Evolutionary conservation across 1,284 basidiomycete species (phyloP).

Genomic region (Irpex sp.): DNA sequence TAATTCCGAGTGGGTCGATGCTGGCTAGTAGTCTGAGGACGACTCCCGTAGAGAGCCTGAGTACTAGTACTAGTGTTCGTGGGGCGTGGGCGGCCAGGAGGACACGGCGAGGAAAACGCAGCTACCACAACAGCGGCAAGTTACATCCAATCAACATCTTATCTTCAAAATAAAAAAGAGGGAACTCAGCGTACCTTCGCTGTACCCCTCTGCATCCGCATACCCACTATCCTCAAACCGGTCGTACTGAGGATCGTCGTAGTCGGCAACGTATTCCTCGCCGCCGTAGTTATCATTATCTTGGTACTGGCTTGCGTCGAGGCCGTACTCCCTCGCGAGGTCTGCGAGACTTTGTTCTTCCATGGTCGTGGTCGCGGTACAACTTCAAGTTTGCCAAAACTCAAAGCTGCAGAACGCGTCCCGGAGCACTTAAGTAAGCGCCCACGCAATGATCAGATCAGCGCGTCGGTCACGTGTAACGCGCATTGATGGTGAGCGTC

Average conservation of each 20-base stretch:
- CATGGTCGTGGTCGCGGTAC: slow-evolving; percentile 8
- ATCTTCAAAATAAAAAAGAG: neutral
- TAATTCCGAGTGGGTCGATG: too few species aligned
- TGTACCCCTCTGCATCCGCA: slow-evolving; percentile 8
- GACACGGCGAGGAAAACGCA: slow-evolving; percentile 42
- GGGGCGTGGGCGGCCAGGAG: slow-evolving; percentile 20
- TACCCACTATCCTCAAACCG: slow-evolving; percentile 2
- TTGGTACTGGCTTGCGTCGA: slow-evolving; percentile 15
- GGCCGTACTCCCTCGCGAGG: slow-evolving; percentile 17
- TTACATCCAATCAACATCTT: neutral
- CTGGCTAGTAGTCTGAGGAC: too few species aligned
- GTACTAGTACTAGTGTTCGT: too few species aligned
- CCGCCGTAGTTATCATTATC: slow-evolving; percentile 5
- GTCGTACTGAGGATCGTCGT: neutral
- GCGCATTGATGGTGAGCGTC: slow-evolving; percentile 18
- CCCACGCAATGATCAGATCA: neutral
- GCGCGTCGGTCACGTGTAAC: slow-evolving; percentile 13
- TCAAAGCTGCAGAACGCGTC: neutral
- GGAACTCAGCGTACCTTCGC: slow-evolving; percentile 1
- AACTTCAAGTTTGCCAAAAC: too few species aligned
- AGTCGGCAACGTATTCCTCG: neutral
- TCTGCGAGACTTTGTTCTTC: slow-evolving; percentile 15
- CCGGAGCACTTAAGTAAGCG: slow-evolving; percentile 8
- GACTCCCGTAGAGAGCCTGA: too few species aligned
- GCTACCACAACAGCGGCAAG: neutral